Conservation (phyloP, 495 filamentous ascomycete genomes). For the Daldinia loculata region DNA sequence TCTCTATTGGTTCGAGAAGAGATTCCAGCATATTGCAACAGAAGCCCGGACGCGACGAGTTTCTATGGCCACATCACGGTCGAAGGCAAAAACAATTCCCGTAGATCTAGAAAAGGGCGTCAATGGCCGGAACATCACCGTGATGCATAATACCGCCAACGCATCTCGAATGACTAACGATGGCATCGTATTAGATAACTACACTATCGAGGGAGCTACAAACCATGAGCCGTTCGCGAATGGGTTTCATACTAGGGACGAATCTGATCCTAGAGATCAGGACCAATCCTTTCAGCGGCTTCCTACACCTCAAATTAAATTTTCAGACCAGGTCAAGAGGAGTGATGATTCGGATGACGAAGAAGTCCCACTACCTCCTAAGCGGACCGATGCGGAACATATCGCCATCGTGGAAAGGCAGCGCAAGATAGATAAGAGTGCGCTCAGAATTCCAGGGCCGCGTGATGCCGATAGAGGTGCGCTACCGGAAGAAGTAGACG, state of each 20-base stretch:
- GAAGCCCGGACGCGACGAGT: constrained; percentile 54
- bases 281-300: constrained; percentile 17
- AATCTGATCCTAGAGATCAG: constrained; percentile 23
- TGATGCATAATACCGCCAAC: constrained; percentile 65
- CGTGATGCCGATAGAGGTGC: constrained; percentile 84
- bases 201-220: constrained; percentile 31
- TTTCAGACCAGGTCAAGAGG: constrained; percentile 66
- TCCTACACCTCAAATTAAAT: constrained; percentile 62
- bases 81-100: constrained; percentile 65
- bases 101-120: constrained; percentile 72
- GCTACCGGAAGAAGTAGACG: constrained; percentile 63
- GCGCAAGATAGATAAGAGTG: constrained; percentile 74
- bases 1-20: constrained; percentile 97
- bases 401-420: constrained; percentile 89
- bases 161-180: constrained; percentile 58
- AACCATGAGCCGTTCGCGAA: constrained; percentile 37
- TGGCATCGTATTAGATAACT: constrained; percentile 52
- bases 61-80: constrained; percentile 60
- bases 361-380: constrained; percentile 59
- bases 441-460: constrained; percentile 85
- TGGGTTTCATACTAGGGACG: constrained; percentile 42
- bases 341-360: constrained; percentile 50
- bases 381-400: constrained; percentile 73
- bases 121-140: constrained; percentile 73
- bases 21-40: constrained; percentile 77